Evolutionary conservation across 768 basidiomycete genomes (phyloP).

Genomic region (Tricholomella constricta): DNA sequence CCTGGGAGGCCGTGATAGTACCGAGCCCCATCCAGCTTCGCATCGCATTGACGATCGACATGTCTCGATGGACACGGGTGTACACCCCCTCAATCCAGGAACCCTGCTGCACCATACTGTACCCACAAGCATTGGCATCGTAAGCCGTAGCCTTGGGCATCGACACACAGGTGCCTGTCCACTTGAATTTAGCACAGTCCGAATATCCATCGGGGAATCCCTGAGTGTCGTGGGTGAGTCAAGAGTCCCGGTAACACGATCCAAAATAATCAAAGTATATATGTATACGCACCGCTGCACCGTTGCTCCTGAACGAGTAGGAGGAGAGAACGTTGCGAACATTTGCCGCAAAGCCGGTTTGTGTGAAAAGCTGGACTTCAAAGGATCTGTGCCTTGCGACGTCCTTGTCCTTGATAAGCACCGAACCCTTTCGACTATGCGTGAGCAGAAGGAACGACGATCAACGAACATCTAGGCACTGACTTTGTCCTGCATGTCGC

Average conservation of each 20-base stretch:
- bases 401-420: conserved; percentile 8
- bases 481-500: conserved; percentile 5
- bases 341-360: conserved; percentile 5
- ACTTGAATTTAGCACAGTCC: conserved; percentile 3
- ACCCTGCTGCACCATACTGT: conserved; percentile 1
- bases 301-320: conserved; percentile 7
- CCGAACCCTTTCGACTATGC: not conserved
- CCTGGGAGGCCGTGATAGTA: conserved; percentile 2
- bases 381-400: conserved; percentile 4
- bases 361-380: conserved; percentile 9
- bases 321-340: conserved; percentile 7
- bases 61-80: conserved; percentile 4
- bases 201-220: conserved; percentile 7
- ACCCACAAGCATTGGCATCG: conserved; percentile 6
- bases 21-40: conserved; percentile 5
- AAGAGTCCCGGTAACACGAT: not conserved
- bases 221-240: not conserved
- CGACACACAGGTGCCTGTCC: conserved; percentile 1
- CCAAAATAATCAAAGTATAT: no score
- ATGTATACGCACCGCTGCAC: conserved; percentile 5
- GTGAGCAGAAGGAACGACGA: not conserved
- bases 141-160: conserved; percentile 5
- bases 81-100: conserved; percentile 5
- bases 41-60: conserved; percentile 8
- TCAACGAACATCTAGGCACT: not conserved